These are phyloP conservation scores for Ramaria sp. DNA, from an alignment of 768 basidiomycete species.

Conservation along the genomic window DNA sequence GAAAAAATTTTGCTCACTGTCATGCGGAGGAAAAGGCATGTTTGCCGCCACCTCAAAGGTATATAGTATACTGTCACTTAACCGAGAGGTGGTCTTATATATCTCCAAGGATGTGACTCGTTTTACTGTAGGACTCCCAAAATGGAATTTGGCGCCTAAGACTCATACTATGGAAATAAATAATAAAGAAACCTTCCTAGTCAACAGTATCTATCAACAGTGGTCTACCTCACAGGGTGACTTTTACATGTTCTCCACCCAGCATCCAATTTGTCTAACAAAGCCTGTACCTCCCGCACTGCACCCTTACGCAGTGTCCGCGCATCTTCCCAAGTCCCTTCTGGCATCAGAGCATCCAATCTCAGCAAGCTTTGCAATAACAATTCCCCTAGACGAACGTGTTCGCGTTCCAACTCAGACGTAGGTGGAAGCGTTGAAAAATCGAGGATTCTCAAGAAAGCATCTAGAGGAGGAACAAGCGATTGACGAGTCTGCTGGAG, in stretches of 20 bases:
- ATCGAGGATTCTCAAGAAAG: conserved; percentile 35
- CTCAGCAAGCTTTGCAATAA: conserved; percentile 81
- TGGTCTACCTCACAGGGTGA: not conserved
- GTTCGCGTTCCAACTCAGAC: conserved; percentile 28
- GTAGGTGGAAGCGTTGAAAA: conserved; percentile 16
- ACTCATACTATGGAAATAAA: too few relatives aligned
- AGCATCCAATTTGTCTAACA: conserved; percentile 71
- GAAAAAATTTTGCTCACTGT: conserved; percentile 38
- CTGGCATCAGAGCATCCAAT: conserved; percentile 70
- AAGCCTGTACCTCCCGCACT: conserved; percentile 73
- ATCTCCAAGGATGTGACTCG: not conserved
- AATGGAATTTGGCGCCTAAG: not conserved
- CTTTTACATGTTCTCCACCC: conserved; percentile 36
- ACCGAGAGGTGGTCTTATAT: too few relatives aligned
- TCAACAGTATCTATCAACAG: not conserved
- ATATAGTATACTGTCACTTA: too few relatives aligned
- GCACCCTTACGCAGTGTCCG: conserved; percentile 75
- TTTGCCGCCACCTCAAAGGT: not conserved
- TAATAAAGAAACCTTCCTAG: too few relatives aligned
- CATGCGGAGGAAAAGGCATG: conserved; percentile 64
- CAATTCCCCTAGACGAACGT: conserved; percentile 62
- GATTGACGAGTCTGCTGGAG: conserved; percentile 37
- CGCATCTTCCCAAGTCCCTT: conserved; percentile 67
- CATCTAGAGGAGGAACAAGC: conserved; percentile 45
- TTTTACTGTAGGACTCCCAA: too few relatives aligned